Conservation (phyloP, 2,329 filamentous ascomycete species). For the Polytolypa hystricis region DNA sequence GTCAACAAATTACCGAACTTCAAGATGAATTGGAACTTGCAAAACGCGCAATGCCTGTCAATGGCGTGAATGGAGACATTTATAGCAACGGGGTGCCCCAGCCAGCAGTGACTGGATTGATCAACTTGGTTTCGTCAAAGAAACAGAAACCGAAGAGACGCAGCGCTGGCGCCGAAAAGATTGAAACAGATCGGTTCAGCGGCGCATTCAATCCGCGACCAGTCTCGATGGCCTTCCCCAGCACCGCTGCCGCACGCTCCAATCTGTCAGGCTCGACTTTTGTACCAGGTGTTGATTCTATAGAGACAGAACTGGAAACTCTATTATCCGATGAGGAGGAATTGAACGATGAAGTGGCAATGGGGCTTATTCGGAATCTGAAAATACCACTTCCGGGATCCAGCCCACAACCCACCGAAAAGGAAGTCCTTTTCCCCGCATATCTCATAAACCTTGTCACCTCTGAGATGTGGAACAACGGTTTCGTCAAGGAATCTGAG, state of each 20-base stretch:
- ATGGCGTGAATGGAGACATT: constrained; percentile 50
- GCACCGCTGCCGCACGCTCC: constrained; percentile 42
- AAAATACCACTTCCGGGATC: constrained; percentile 87
- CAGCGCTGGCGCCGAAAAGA: constrained; percentile 77
- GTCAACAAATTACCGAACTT: constrained; percentile 78
- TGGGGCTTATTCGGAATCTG: constrained; percentile 90
- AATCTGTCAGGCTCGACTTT: constrained; percentile 66
- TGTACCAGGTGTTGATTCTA: constrained; percentile 71
- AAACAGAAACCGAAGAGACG: constrained; percentile 74
- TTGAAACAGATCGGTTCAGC: constrained; percentile 82
- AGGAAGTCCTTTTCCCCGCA: constrained; percentile 95
- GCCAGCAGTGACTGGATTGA: constrained; percentile 60
- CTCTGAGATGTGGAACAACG: constrained; percentile 99
- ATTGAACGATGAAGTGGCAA: constrained; percentile 91
- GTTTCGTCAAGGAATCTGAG: constrained; percentile 98
- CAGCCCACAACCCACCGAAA: constrained; percentile 85
- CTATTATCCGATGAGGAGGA: constrained; percentile 91
- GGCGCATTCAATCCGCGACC: constrained; percentile 87
- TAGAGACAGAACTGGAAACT: constrained; percentile 89
- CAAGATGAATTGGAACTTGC: constrained; percentile 87
- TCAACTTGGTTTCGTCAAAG: constrained; percentile 94
- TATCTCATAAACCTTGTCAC: constrained; percentile 99
- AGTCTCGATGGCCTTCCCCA: constrained; percentile 82
- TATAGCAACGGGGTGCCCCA: constrained; percentile 50
- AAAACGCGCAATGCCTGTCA: constrained; percentile 63